Conservation (phyloP, 2,329 filamentous ascomycete genomes). For the Ophiostoma montium region DNA sequence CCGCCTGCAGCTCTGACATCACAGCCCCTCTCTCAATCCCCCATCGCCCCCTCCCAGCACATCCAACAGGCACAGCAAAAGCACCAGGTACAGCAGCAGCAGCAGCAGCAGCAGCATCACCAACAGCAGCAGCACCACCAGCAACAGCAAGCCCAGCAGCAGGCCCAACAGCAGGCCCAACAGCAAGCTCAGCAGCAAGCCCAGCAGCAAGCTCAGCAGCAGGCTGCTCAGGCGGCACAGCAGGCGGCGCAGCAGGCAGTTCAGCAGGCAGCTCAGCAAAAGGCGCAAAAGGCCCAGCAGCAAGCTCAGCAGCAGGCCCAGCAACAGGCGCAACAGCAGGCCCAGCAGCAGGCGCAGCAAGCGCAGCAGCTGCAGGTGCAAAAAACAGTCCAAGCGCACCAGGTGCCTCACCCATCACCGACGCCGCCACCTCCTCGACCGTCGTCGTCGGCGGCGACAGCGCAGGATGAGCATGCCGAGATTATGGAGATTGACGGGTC, state of each 20-base stretch:
- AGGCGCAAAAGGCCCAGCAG: constrained; percentile 13
- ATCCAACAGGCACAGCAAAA: constrained; percentile 1
- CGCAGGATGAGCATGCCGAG: constrained; percentile 27
- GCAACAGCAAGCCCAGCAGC: constrained; percentile 9
- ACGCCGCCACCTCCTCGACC: constrained; percentile 10
- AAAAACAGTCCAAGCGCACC: constrained; percentile 22
- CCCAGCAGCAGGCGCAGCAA: not conserved
- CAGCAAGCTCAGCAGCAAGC: constrained; percentile 15
- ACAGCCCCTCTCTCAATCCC: constrained; percentile 31
- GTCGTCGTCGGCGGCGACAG: constrained; percentile 17
- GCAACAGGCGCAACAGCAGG: constrained; percentile 16
- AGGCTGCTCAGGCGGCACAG: not conserved
- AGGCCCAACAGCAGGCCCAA: not conserved
- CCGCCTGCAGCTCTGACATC: constrained; percentile 29
- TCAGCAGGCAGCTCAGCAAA: constrained; percentile 11
- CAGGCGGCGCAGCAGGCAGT: constrained; percentile 10
- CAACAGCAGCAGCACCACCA: constrained; percentile 11
- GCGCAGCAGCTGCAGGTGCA: constrained; percentile 22
- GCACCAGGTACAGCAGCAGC: constrained; percentile 5
- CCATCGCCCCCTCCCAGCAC: constrained; percentile 24
- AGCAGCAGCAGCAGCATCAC: constrained; percentile 7
- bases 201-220: constrained; percentile 13
- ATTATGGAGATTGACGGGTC: constrained; percentile 37
- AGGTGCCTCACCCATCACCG: constrained; percentile 15
- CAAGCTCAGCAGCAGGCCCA: constrained; percentile 22